These are phyloP conservation scores for Globisporangium okanoganense DNA, from an alignment of 352 stramenopile genomes.

Conservation along the genomic window DNA sequence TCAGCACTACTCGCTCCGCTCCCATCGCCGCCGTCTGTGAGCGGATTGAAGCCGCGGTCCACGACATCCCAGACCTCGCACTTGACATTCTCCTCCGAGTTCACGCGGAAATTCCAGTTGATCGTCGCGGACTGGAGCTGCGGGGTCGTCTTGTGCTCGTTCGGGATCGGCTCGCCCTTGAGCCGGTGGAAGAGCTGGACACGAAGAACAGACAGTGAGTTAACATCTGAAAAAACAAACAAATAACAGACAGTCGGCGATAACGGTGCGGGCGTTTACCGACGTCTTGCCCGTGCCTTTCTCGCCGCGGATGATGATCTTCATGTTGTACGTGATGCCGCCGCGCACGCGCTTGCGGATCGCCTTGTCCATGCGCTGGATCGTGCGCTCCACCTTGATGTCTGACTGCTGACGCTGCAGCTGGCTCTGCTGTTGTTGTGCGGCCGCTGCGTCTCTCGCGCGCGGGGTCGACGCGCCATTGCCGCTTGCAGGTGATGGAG, in stretches of 20 bases:
- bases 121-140: conserved; percentile 88
- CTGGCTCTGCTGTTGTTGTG: background rate
- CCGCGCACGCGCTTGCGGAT: conserved; percentile 78
- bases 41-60: conserved; percentile 58
- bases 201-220: too few species aligned
- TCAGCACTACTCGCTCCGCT: background rate
- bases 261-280: too few species aligned
- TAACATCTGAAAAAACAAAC: too few species aligned
- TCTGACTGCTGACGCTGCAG: conserved; percentile 6
- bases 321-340: conserved; percentile 91
- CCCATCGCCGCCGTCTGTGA: conserved; percentile 9
- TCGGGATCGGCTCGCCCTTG: conserved; percentile 71
- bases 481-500: conserved; percentile 7
- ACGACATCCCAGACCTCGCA: conserved; percentile 92
- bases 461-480: background rate
- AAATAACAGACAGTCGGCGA: too few species aligned
- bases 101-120: conserved; percentile 71
- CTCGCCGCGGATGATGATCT: conserved; percentile 82
- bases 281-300: conserved; percentile 87
- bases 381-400: conserved; percentile 45
- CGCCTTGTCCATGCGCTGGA: conserved; percentile 80
- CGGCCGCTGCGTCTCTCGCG: background rate
- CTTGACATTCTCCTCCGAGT: conserved; percentile 80
- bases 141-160: conserved; percentile 64
- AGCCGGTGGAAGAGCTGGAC: conserved; percentile 83